A percentile compares a stretch with the other conserved stretches of the same genome.
These are phyloP conservation scores for Groenewaldozyma auringiensis DNA, from an alignment of 1,139 yeast species.

Conservation along the genomic window DNA sequence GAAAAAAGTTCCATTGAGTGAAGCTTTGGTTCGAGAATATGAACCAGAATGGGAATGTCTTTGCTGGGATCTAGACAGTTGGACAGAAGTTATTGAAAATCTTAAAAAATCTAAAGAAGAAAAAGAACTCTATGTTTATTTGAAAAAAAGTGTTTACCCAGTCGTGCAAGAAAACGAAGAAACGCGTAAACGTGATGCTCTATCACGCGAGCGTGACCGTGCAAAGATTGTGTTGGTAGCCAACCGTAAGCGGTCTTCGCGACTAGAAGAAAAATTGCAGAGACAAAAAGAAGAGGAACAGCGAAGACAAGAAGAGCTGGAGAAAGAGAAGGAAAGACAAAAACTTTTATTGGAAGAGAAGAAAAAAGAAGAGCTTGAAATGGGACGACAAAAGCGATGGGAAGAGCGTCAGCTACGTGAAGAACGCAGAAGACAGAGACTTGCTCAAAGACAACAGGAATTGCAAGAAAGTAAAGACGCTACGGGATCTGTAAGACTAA, in stretches of 20 bases:
- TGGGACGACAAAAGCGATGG: conserved; percentile 10
- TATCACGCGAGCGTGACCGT: conserved; percentile 21
- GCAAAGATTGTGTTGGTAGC: conserved; percentile 21
- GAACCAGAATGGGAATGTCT: conserved; percentile 29
- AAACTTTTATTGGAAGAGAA: conserved; percentile 1
- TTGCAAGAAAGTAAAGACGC: conserved; percentile 1
- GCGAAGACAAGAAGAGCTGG: conserved; percentile 4
- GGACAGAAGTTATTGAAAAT: conserved; percentile 23
- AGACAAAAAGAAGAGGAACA: conserved; percentile 18
- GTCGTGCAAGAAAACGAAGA: conserved; percentile 25
- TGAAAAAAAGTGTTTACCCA: conserved; percentile 24
- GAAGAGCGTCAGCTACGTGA: conserved; percentile 6
- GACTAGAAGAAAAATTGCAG: conserved; percentile 23
- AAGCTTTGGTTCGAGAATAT: conserved; percentile 22
- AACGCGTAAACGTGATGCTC: conserved; percentile 20
- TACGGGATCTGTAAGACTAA: conserved; percentile 1
- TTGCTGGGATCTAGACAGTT: conserved; percentile 27
- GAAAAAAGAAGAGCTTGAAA: conserved; percentile 5
- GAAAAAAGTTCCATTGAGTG: conserved; percentile 14
- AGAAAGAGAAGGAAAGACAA: conserved; percentile 2
- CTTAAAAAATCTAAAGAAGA: conserved; percentile 17
- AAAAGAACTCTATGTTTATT: conserved; percentile 17
- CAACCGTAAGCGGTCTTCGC: conserved; percentile 26
- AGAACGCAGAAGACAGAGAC: conserved; percentile 6
- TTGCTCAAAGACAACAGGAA: conserved; percentile 8